Evolutionary conservation across 164 flowering plant species (phyloP).

Genomic region (Buxus sempervirens): DNA sequence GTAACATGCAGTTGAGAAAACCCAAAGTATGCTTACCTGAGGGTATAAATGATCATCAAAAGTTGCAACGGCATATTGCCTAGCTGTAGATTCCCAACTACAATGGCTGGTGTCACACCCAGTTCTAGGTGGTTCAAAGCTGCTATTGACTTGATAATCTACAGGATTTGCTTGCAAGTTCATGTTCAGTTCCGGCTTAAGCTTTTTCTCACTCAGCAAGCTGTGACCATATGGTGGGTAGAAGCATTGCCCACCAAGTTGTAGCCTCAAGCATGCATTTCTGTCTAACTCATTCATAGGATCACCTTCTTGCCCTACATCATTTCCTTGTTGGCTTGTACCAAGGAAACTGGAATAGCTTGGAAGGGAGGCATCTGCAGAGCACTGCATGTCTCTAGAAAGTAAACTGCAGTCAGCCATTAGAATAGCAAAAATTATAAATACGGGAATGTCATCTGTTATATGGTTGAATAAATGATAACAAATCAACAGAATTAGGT

Average conservation of each 20-base stretch:
- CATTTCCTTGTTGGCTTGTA: conserved; percentile 36
- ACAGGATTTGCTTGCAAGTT: conserved; percentile 37
- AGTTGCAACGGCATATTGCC: conserved; percentile 37
- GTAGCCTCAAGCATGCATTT: conserved; percentile 40
- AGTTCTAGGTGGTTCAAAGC: conserved; percentile 38
- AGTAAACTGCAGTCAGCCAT: neutral
- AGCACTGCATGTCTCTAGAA: conserved; percentile 45
- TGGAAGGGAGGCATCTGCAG: conserved; percentile 39
- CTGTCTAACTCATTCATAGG: conserved; percentile 37
- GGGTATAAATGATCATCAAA: conserved; percentile 42
- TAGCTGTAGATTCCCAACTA: conserved; percentile 42
- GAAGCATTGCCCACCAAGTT: conserved; percentile 48
- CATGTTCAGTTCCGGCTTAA: conserved; percentile 35
- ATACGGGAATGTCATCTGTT: too few relatives aligned
- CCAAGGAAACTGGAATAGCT: conserved; percentile 42
- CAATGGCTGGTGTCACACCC: conserved; percentile 36
- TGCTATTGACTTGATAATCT: conserved; percentile 39
- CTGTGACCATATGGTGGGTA: conserved; percentile 34
- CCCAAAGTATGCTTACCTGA: conserved; percentile 28
- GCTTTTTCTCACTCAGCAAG: conserved; percentile 34
- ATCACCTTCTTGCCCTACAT: conserved; percentile 35
- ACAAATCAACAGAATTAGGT: too few relatives aligned
- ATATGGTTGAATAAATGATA: too few relatives aligned
- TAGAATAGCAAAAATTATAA: too few relatives aligned
- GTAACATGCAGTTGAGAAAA: neutral